phyloP scores from a whole-genome alignment of 371 early-diverging fungal species.

The Apophysomyces ossiformis region DNA sequence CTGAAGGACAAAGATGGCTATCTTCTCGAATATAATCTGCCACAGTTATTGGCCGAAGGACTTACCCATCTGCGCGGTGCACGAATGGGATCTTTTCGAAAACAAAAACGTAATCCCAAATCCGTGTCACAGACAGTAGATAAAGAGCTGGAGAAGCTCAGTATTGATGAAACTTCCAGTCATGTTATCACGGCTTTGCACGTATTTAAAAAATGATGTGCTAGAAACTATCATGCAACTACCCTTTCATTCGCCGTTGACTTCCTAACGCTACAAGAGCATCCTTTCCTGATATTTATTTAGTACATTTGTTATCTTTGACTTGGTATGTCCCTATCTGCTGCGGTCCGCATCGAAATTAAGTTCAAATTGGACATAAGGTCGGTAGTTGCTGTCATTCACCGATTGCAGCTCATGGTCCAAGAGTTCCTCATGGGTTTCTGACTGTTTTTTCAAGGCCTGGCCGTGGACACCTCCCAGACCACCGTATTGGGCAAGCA shows the following conservation, averaged over 20 bases:
- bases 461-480: conserved; percentile 64
- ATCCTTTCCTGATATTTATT: not conserved
- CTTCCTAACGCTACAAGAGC: too few species aligned
- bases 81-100: not conserved
- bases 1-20: not conserved
- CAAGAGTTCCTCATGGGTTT: conserved; percentile 63
- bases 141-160: not conserved
- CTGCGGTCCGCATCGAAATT: conserved; percentile 62
- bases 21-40: conserved; percentile 2
- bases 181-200: not conserved
- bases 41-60: conserved; percentile 11
- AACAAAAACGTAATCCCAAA: not conserved
- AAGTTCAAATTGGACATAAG: conserved; percentile 86
- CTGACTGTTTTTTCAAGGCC: conserved; percentile 36
- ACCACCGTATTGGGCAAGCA: conserved; percentile 72
- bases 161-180: not conserved
- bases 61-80: conserved; percentile 9
- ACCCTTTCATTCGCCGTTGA: too few species aligned
- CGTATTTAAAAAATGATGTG: not conserved
- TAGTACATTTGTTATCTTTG: not conserved
- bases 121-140: not conserved
- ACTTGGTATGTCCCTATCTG: conserved; percentile 12
- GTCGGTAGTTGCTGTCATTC: conserved; percentile 88
- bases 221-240: too few species aligned
- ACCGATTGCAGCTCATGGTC: conserved; percentile 82